Conservation (phyloP, 2,329 filamentous ascomycete species). For the Dothiorella sarmentorum region DNA sequence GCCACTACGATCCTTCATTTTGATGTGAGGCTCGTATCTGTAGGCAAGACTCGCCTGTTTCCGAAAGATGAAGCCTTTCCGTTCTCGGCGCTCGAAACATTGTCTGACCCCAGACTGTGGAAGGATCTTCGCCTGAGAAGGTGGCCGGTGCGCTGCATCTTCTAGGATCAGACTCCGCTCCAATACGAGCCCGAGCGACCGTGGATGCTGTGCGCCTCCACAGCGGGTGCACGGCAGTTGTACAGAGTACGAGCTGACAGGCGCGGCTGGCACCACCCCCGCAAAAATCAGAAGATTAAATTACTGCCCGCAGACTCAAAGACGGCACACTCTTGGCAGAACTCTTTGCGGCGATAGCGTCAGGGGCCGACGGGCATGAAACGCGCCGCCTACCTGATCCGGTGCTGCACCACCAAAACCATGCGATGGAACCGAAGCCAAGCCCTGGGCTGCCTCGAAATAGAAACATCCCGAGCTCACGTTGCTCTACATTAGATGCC, state of each 20-base stretch:
- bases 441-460: constrained; percentile 3
- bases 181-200: not conserved
- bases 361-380: constrained; percentile 7
- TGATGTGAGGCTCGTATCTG: not conserved
- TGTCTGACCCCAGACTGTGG: too few relatives aligned
- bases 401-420: not conserved
- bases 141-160: too few relatives aligned
- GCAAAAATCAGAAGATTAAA: not conserved
- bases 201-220: not conserved
- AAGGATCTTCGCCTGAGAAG: too few relatives aligned
- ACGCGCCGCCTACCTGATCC: not conserved
- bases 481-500: not conserved
- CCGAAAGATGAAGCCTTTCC: not conserved
- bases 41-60: not conserved
- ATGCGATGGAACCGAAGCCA: not conserved
- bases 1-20: not conserved
- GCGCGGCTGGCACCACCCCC: not conserved
- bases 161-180: not conserved
- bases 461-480: not conserved
- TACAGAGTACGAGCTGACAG: not conserved
- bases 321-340: not conserved
- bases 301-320: not conserved
- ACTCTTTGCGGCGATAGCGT: not conserved
- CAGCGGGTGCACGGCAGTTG: not conserved
- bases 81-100: not conserved